Percentiles rank a stretch among this genome's conserved stretches.
Conservation (phyloP, 148 eudicot genomes). For the Silene latifolia region DNA sequence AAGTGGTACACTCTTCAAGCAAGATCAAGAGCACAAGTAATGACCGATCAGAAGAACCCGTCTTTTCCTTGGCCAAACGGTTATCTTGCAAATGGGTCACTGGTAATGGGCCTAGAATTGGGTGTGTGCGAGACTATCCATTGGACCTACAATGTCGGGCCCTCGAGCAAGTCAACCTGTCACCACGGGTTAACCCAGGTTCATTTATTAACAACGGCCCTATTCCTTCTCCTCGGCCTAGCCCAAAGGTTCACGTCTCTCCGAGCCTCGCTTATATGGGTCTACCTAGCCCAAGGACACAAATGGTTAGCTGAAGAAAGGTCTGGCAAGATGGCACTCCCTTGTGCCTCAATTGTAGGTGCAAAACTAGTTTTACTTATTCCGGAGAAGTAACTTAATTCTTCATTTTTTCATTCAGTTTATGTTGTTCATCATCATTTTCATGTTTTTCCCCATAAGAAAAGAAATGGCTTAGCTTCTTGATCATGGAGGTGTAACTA, state of each 20-base stretch:
- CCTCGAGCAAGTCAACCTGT: slow-evolving; percentile 83
- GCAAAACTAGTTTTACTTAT: no score
- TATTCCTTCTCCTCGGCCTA: slow-evolving; percentile 43
- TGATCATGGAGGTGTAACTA: no score
- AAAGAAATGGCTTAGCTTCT: no score
- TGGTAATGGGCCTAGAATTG: slow-evolving; percentile 70
- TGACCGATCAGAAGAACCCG: slow-evolving; percentile 15
- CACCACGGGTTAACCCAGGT: slow-evolving; percentile 48
- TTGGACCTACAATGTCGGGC: slow-evolving; percentile 69
- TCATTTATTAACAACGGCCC: slow-evolving; percentile 40
- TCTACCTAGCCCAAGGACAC: slow-evolving; percentile 56
- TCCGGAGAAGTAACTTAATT: no score
- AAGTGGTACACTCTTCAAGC: slow-evolving; percentile 2
- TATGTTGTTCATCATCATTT: no score
- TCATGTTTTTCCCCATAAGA: no score
- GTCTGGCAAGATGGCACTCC: no score
- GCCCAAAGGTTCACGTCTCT: slow-evolving; percentile 35
- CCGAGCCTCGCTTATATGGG: slow-evolving; percentile 58
- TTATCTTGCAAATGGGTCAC: slow-evolving; percentile 78
- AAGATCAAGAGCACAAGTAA: slow-evolving; percentile 9
- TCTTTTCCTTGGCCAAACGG: slow-evolving; percentile 39
- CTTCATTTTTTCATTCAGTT: no score
- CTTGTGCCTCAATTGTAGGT: no score
- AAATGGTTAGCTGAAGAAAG: slow-evolving; percentile 18
- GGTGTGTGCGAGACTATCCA: slow-evolving; percentile 85